phyloP scores from a whole-genome alignment of 257 asterid species.

The Buddleja alternifolia region DNA sequence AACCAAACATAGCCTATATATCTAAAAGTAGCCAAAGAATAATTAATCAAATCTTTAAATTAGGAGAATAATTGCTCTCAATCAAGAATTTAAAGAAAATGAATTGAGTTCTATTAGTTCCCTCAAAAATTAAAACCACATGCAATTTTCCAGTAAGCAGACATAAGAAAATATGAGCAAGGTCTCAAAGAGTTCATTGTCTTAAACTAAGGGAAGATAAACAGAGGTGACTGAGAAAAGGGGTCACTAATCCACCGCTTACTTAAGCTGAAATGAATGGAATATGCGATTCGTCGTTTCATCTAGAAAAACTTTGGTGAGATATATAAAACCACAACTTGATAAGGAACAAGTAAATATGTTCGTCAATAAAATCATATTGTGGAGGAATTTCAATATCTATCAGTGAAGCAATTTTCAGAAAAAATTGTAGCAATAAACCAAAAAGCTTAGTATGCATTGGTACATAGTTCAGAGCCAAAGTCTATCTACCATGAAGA shows the following conservation, averaged over 20 bases:
- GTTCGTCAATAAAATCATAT: not conserved
- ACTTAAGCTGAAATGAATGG: slow-evolving; percentile 18
- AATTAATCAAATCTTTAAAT: not conserved
- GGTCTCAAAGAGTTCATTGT: not conserved
- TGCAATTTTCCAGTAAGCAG: not conserved
- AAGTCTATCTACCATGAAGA: slow-evolving; percentile 10
- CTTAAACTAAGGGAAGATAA: not conserved
- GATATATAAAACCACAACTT: not conserved
- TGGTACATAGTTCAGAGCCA: not conserved
- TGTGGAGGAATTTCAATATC: slow-evolving; percentile 12
- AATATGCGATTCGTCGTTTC: slow-evolving; percentile 13
- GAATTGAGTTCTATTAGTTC: slow-evolving; percentile 1
- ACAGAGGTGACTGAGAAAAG: not conserved
- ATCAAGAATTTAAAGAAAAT: not conserved
- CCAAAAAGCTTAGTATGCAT: not conserved
- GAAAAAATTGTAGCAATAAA: not conserved
- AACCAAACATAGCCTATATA: not conserved
- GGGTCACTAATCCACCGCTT: not conserved
- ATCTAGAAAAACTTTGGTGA: slow-evolving; percentile 11
- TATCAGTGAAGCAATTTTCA: slow-evolving; percentile 8
- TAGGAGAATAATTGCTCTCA: not conserved
- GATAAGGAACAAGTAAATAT: not conserved
- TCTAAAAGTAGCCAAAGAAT: not conserved
- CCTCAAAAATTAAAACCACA: not conserved
- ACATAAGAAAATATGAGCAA: slow-evolving; percentile 5